Evolutionary conservation across 139 green algal species (phyloP).

Genomic region (Nannochloris sp.): DNA sequence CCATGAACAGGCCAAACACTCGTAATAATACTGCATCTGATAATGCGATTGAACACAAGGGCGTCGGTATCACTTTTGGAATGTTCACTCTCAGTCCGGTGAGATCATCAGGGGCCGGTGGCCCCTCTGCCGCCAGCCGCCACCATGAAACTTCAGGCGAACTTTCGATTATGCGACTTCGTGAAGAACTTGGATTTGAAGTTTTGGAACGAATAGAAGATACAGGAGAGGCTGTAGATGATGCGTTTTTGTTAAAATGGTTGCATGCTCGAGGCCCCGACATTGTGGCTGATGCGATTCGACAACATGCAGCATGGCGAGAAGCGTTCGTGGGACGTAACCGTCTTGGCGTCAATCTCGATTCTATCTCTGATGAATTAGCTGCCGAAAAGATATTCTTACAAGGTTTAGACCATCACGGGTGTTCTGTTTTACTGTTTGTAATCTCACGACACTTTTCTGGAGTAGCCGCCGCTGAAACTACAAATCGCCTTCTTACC

Average conservation of each 20-base stretch:
- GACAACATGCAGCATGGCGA: conserved; percentile 30
- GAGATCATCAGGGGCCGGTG: too few relatives aligned
- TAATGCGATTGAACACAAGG: too few relatives aligned
- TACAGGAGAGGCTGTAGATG: conserved; percentile 14
- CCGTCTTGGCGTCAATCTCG: conserved; percentile 20
- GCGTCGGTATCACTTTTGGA: too few relatives aligned
- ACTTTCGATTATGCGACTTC: background rate
- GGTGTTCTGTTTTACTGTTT: conserved; percentile 32
- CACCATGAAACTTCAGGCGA: too few relatives aligned
- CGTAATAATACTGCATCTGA: too few relatives aligned
- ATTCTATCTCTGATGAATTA: conserved; percentile 23
- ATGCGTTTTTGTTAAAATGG: conserved; percentile 16
- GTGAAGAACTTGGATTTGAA: too few relatives aligned
- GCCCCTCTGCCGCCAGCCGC: too few relatives aligned
- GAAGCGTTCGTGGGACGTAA: background rate
- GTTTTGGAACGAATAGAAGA: background rate
- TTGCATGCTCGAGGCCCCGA: conserved; percentile 13
- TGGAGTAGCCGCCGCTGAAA: background rate
- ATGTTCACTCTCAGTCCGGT: too few relatives aligned
- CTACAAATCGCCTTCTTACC: conserved; percentile 33
- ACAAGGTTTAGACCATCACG: conserved; percentile 25
- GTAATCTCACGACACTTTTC: conserved; percentile 3
- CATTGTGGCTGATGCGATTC: conserved; percentile 5
- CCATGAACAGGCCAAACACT: too few relatives aligned
- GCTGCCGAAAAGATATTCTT: conserved; percentile 37